Evolutionary conservation across 1,139 yeast species (phyloP), one percentile per base, ranked within the genome.

Genomic region (Protomyces pachydermus): DNA sequence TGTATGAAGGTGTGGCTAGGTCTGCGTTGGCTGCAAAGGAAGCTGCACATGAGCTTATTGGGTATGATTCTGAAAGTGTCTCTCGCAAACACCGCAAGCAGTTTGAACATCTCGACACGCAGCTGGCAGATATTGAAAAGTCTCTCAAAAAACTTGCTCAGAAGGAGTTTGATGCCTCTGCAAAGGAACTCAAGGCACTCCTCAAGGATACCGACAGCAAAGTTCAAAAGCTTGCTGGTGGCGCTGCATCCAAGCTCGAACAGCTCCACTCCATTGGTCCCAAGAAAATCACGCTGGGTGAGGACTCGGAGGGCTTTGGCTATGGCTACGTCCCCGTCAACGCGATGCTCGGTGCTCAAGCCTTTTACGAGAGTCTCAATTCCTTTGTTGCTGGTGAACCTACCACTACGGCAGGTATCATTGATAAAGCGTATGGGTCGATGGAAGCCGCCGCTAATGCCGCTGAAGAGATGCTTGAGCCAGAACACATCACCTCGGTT

Each of bases 301-400:
- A 58, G 20, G 64, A 34, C 34, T 52, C 57, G 46, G 58, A 60
- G 14, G n/a, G 37, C 23, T 54, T 54, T n/a, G 58, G 64, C 14
- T 52, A 42, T 16, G 58, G 64, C 25, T 60, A 54, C 34, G 16
- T 54, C 28, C 64, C 58, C 14, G 58, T 54, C 16, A 53, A 56
- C 10, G 54, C 54, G 32, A 54, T 60, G 58, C 54, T 54, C 12
- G 64, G 58, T n/a, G 64, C 64, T 5, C 58, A 54, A 38, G 64
- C 64, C 10, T 42, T 54, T 18, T 60, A 58, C 62, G 42, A 58
- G 28, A 50, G 39, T 10, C 23, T 60, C 54, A 54, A 51, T 20
- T 52, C 58, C 14, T 53, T 56, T 32, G 55, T 60, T 14, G 35
- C 45, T 37, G 64, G 58, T 25, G 64, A 23, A 12, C 50, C 58